Base-by-base conservation (phyloP, 2,329 filamentous ascomycete genomes). In the Penicillium hordei region DNA sequence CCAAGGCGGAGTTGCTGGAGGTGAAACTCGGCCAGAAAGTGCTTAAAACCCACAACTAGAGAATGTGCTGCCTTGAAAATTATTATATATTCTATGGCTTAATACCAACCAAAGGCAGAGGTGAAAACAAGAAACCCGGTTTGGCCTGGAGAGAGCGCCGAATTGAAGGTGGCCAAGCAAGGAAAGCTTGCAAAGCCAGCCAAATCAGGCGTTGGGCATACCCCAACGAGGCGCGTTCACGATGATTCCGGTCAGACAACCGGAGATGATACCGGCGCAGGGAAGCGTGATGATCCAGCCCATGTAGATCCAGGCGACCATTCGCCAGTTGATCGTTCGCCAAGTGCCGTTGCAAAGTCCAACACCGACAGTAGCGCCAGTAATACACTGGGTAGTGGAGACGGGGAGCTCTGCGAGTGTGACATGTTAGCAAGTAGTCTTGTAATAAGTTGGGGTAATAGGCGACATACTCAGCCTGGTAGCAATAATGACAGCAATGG, bases 251-350 rank as follows among this genome's bases (percentile, higher is more conserved):
- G 27, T 31, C 13, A 46, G 27, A 55, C 3, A 46, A 33, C 44
- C 44, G 12, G 44, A 15, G 19, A 78, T 68, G 48, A 78, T 60
- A 42, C 77, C 78, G 27, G 78, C 78, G 55, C 58, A 65, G 44
- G 78, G 78, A 9, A 81, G 65, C 1, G 78, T 81, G 44, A 79
- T 62, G 34, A 80, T 66, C 78, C 78, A 80, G 10, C 76, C 77
- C 19, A 69, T 65, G 58, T 79, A 77, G 46, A 81, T 79, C 63
- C 71, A 78, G 1, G 63, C 70, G 13, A 80, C 55, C 63, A 78
- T 76, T 43, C 71, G 68, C 78, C 78, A 80, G 55, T 81, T 81
- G 57, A 80, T 73, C 1, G 76, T 75, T 15, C 72, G 67, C 15
- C 74, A 46, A 59, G 74, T 70, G 36, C 68, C 70, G 51, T 75